Evolutionary conservation across 352 stramenopile genomes (phyloP), one percentile per base, ranked within the genome.

Genomic region (Phytophthora sp.): DNA sequence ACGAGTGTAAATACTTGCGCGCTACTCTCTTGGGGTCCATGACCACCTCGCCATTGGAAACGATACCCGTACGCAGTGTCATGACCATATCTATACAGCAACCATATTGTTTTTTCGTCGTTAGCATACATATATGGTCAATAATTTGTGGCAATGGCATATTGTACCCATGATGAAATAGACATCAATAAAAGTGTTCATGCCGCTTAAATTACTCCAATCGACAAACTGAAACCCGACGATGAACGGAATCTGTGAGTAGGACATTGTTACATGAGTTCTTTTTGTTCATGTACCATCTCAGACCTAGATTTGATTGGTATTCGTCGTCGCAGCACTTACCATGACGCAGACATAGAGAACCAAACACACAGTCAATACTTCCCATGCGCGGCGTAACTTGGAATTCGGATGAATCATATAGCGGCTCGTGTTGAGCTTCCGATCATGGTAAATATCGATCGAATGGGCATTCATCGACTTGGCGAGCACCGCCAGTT

Each of bases 321-420:
- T n/a, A n/a, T n/a, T n/a, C n/a, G n/a, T n/a, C n/a, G n/a, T 7
- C 26, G 7, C 2, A 23, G n/a, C 7, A 23, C 58, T 23, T 60
- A 90, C 85, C 67, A 92, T 77, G 20, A 77, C 59, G 38, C 82
- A 90, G 8, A 94, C 86, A 65, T 93, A 91, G n/a, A 96, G 21
- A 20, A 96, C 81, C 51, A 84, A 79, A 54, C 63, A 66, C 21
- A 88, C 87, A n/a, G 85, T 94, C 45, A 67, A 38, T 27, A 90
- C 52, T 49, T 94, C 88, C 88, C 88, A 96, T 6, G 80, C 18
- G 20, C 85, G 78, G 16, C 83, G 81, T 24, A 90, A 63, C 46
- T 88, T 89, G 12, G 83, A 94, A 61, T 94, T 94, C 1, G 85
- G 85, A 55, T 94, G 85, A 49, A 94, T 76, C 85, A 94, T 94